phyloP scores from a whole-genome alignment of 2,329 filamentous ascomycete genomes.

The Xylaria sp. region DNA sequence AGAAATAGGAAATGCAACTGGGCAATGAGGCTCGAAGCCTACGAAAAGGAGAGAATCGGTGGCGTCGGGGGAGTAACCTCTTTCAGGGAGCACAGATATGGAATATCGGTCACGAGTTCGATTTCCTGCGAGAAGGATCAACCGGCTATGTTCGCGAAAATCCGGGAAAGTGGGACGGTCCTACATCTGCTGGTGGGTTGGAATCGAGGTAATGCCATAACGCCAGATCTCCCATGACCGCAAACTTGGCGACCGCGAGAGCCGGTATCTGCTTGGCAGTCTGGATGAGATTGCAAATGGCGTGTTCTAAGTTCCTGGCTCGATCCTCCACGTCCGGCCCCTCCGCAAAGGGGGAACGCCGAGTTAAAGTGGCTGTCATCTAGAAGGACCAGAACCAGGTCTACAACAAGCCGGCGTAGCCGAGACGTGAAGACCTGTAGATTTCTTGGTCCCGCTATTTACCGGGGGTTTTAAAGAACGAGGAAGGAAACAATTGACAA shows the following conservation, averaged over 20 bases:
- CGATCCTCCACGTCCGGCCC: slow-evolving; percentile 12
- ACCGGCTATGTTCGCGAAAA: too few species aligned
- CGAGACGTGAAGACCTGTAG: not conserved
- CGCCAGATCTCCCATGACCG: slow-evolving; percentile 37
- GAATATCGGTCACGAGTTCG: slow-evolving; percentile 37
- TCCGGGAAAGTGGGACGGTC: not conserved
- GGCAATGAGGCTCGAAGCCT: too few species aligned
- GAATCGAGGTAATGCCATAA: slow-evolving; percentile 36
- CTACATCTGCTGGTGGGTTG: slow-evolving; percentile 34
- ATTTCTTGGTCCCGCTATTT: not conserved
- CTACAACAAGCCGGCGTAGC: not conserved
- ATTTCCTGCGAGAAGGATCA: slow-evolving; percentile 31
- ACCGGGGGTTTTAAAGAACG: not conserved
- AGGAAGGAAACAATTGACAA: not conserved
- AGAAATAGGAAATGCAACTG: too few species aligned
- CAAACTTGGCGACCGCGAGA: slow-evolving; percentile 31
- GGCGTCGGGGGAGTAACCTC: too few species aligned
- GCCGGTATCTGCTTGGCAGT: slow-evolving; percentile 39
- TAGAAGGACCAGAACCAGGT: not conserved
- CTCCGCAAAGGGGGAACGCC: not conserved
- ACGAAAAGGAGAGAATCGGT: too few species aligned
- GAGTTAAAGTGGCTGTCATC: not conserved
- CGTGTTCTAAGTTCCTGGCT: slow-evolving; percentile 34
- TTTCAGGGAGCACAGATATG: slow-evolving; percentile 31
- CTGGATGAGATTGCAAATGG: slow-evolving; percentile 37